Evolutionary conservation across 2,329 filamentous ascomycete species (phyloP).

Genomic region (Xylariaceae sp.): DNA sequence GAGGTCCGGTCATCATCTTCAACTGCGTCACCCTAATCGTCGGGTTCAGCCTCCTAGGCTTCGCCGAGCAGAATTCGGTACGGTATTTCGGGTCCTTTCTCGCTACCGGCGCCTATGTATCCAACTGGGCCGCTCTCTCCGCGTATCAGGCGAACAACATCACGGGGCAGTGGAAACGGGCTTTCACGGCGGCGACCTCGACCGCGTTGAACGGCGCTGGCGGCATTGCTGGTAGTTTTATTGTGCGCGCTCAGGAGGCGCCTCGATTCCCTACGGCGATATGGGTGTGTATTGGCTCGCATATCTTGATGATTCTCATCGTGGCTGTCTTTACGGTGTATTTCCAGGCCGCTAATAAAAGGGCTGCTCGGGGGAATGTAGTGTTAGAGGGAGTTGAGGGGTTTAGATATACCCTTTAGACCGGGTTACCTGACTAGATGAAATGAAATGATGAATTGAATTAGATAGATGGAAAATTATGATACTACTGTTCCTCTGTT

Average conservation of each 20-base stretch:
- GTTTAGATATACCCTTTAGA: conserved; percentile 30
- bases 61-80: conserved; percentile 52
- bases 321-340: conserved; percentile 47
- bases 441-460: background rate
- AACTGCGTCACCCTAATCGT: conserved; percentile 56
- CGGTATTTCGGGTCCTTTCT: conserved; percentile 61
- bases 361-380: conserved; percentile 41
- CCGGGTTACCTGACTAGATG: background rate
- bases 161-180: conserved; percentile 59
- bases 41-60: conserved; percentile 62
- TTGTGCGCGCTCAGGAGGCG: conserved; percentile 55
- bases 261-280: conserved; percentile 60
- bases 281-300: conserved; percentile 62
- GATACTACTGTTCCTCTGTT: too few relatives aligned
- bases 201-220: conserved; percentile 58
- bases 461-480: too few relatives aligned
- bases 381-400: conserved; percentile 43
- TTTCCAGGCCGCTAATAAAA: conserved; percentile 48
- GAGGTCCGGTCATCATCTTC: conserved; percentile 59
- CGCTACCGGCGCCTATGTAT: conserved; percentile 62
- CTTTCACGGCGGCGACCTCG: conserved; percentile 54
- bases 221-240: conserved; percentile 60
- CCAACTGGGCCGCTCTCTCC: conserved; percentile 63
- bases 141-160: conserved; percentile 60
- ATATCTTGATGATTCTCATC: conserved; percentile 52